Base-by-base conservation (phyloP, 768 basidiomycete genomes). In the Tricholomella constricta region DNA sequence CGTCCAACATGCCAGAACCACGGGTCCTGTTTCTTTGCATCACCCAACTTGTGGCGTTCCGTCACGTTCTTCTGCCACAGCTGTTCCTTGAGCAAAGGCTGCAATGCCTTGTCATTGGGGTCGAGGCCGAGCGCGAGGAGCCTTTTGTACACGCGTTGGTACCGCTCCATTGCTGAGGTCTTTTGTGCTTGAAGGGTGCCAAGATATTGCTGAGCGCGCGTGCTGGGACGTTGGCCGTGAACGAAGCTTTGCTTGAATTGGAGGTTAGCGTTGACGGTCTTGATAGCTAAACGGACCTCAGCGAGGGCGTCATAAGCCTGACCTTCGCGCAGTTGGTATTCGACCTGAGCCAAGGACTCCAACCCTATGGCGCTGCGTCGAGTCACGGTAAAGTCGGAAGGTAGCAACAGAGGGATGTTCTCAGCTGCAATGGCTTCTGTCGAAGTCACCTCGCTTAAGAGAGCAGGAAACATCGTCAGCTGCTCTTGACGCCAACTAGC, bases 241-340 rank as follows among this genome's bases (percentile, higher is more conserved):
- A 68, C 55, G 17, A 60, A 51, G 11, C 50, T 40, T 26, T 56
- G 55, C 59, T 65, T 65, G 58, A 61, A 61, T 15, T 49, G 26
- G 15, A 62, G 12, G 43, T 62, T 66, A 31, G 52, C 51, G 32
- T 62, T 62, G 32, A 51, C 61, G n/a, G 56, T 58, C 32, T 61
- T 55, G 38, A 67, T 63, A 5, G 58, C 56, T 22, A 58, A 32
- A 9, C 62, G 58, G 42, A 68, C 32, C 10, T 59, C 49, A 15
- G 60, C 51, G 23, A 68, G 64, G 15, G 59, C 56, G 52, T 68
- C 65, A 47, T 66, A 56, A 7, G 65, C 67, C 48, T 66, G 67
- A 9, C 65, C 65, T 60, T 66, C 59, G 9, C 61, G 59, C 1
- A 68, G 54, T 12, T 51, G 26, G 36, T 60, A 57, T 50, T 68